A percentile compares a stretch with the other conserved stretches of the same genome.
Conservation (phyloP, 129 eudicot genomes). For the Glebionis coronaria region DNA sequence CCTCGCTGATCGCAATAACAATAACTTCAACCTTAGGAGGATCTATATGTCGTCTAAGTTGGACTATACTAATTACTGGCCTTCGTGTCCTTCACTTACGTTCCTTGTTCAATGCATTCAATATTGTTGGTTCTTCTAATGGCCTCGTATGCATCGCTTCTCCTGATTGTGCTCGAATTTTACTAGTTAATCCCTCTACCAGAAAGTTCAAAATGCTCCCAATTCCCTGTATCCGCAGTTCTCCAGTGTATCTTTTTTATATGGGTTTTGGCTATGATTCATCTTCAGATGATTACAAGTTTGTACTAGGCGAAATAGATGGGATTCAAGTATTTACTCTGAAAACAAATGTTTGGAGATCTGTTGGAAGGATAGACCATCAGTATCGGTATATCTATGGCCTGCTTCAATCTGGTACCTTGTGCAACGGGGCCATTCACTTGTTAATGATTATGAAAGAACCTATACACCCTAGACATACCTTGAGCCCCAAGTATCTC, state of each 20-base stretch:
- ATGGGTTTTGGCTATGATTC: slow-evolving; percentile 18
- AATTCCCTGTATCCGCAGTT: neutral
- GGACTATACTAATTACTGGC: too few species aligned
- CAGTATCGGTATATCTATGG: too few species aligned
- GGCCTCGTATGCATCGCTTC: slow-evolving; percentile 1
- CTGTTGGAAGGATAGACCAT: neutral
- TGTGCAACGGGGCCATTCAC: slow-evolving; percentile 1
- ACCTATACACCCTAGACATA: too few species aligned
- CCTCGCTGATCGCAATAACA: neutral
- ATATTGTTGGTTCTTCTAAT: slow-evolving; percentile 13
- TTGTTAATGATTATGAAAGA: neutral
- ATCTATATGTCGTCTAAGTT: neutral
- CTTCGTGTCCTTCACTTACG: too few species aligned
- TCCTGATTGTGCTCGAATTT: neutral
- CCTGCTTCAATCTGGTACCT: neutral
- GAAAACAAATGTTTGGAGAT: slow-evolving; percentile 11
- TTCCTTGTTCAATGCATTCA: neutral
- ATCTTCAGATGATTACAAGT: neutral
- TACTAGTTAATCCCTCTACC: neutral
- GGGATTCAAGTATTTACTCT: neutral
- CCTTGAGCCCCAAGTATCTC: too few species aligned
- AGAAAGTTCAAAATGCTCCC: neutral
- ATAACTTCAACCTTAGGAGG: neutral
- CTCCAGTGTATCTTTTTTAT: neutral
- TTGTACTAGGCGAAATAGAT: neutral